These are phyloP conservation scores for Cytospora schulzeri DNA, from an alignment of 2,329 filamentous ascomycete genomes.

Conservation along the genomic window DNA sequence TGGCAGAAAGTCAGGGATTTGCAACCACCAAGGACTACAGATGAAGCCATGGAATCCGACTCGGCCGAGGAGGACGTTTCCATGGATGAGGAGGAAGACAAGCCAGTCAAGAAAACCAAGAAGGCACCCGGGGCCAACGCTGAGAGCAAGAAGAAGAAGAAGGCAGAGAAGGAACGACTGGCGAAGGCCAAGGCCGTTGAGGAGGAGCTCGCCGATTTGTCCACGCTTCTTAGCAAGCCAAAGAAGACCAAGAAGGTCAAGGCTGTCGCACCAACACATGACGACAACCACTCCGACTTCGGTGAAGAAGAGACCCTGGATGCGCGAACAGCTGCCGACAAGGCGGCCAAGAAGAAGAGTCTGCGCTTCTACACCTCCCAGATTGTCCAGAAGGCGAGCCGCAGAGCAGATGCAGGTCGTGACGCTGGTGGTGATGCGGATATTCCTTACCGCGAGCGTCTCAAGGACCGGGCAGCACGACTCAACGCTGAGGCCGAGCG, in stretches of 20 bases:
- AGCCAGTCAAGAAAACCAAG: slow-evolving; percentile 40
- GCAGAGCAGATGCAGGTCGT: slow-evolving; percentile 71
- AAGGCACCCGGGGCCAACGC: slow-evolving; percentile 26
- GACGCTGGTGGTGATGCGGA: slow-evolving; percentile 79
- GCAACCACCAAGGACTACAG: slow-evolving; percentile 45
- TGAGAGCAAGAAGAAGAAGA: slow-evolving; percentile 39
- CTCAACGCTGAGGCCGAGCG: slow-evolving; percentile 87
- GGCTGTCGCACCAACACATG: slow-evolving; percentile 40
- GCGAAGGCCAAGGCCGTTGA: slow-evolving; percentile 62
- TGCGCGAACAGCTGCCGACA: slow-evolving; percentile 78
- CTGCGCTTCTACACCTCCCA: slow-evolving; percentile 98
- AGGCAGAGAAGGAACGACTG: slow-evolving; percentile 41
- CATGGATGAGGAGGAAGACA: slow-evolving; percentile 35
- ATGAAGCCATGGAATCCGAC: slow-evolving; percentile 31
- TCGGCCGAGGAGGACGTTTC: slow-evolving; percentile 34
- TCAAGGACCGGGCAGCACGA: slow-evolving; percentile 81
- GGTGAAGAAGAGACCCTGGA: slow-evolving; percentile 85
- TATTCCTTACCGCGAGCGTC: slow-evolving; percentile 84
- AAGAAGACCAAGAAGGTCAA: slow-evolving; percentile 45
- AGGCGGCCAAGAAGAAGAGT: slow-evolving; percentile 85
- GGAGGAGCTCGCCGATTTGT: slow-evolving; percentile 70
- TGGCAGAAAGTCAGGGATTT: slow-evolving; percentile 77
- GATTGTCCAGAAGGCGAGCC: slow-evolving; percentile 91
- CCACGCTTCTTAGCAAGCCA: slow-evolving; percentile 57
- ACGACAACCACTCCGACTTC: slow-evolving; percentile 79